These are phyloP conservation scores for Colletotrichum liaoningense DNA, from an alignment of 2,329 filamentous ascomycete species.

Conservation along the genomic window DNA sequence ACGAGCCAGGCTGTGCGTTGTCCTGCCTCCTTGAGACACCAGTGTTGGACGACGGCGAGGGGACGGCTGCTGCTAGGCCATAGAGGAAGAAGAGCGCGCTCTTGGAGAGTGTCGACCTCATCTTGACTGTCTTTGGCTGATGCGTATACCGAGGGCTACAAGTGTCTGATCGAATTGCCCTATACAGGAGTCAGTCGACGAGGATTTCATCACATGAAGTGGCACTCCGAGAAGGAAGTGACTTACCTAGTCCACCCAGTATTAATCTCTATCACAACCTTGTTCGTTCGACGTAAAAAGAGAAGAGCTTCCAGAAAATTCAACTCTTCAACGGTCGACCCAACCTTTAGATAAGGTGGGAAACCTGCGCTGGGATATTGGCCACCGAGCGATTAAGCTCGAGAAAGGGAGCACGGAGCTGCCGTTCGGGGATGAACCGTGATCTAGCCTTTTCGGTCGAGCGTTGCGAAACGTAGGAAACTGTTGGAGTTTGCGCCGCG, in stretches of 20 bases:
- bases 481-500: conserved; percentile 21
- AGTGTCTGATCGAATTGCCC: background rate
- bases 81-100: conserved; percentile 23
- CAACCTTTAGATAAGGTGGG: conserved; percentile 27
- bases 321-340: conserved; percentile 22
- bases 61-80: conserved; percentile 15
- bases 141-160: background rate
- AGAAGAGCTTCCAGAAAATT: conserved; percentile 17
- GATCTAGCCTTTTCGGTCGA: conserved; percentile 17
- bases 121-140: background rate
- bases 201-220: too few species aligned
- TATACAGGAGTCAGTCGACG: background rate
- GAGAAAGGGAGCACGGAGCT: conserved; percentile 17
- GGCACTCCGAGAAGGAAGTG: background rate
- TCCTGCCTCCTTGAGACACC: conserved; percentile 20
- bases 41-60: background rate
- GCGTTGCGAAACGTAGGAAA: conserved; percentile 12
- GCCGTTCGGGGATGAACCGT: conserved; percentile 27
- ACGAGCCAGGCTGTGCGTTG: background rate
- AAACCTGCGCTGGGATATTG: background rate
- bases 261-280: background rate
- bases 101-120: conserved; percentile 28
- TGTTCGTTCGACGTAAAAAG: conserved; percentile 1
- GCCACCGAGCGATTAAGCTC: conserved; percentile 12
- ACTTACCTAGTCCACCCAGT: conserved; percentile 6